phyloP scores from a whole-genome alignment of 2,329 filamentous ascomycete species.

The Pyrenochaeta sp. region DNA sequence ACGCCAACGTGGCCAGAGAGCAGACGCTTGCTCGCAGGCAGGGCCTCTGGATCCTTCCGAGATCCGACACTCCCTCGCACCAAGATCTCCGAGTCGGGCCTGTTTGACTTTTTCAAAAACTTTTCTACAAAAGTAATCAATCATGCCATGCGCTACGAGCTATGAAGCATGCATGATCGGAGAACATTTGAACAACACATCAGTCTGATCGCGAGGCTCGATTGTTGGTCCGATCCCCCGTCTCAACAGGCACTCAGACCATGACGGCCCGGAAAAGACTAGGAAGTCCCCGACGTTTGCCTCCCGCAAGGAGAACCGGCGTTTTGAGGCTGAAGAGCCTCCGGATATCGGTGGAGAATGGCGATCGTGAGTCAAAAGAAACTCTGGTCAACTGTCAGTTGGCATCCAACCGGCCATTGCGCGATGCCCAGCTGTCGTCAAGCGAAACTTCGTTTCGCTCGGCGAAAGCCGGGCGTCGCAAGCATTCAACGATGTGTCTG shows the following conservation, averaged over 20 bases:
- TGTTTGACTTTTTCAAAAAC: slow-evolving; percentile 2
- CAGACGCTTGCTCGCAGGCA: slow-evolving; percentile 8
- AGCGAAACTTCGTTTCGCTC: background rate
- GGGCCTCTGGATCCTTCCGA: slow-evolving; percentile 11
- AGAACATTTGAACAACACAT: slow-evolving; percentile 5
- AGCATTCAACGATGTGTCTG: too few relatives aligned
- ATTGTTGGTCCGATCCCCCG: slow-evolving; percentile 7
- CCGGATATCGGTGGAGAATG: slow-evolving; percentile 6
- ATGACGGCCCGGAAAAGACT: slow-evolving; percentile 15
- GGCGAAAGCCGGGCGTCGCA: background rate
- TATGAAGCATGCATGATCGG: slow-evolving; percentile 6
- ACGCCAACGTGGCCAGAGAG: slow-evolving; percentile 23
- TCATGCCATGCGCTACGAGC: background rate
- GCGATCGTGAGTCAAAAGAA: slow-evolving; percentile 12
- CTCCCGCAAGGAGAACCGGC: slow-evolving; percentile 6
- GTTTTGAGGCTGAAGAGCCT: slow-evolving; percentile 20
- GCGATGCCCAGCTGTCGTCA: background rate
- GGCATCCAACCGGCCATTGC: slow-evolving; percentile 2
- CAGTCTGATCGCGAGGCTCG: slow-evolving; percentile 9
- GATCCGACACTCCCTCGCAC: slow-evolving; percentile 10
- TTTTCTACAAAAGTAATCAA: slow-evolving; percentile 6
- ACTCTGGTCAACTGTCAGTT: background rate
- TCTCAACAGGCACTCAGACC: slow-evolving; percentile 11
- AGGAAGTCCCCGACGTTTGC: slow-evolving; percentile 18
- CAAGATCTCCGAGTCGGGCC: slow-evolving; percentile 12